These are phyloP conservation scores for Chlorella vulgaris DNA, from an alignment of 139 green algal genomes.

Conservation along the genomic window DNA sequence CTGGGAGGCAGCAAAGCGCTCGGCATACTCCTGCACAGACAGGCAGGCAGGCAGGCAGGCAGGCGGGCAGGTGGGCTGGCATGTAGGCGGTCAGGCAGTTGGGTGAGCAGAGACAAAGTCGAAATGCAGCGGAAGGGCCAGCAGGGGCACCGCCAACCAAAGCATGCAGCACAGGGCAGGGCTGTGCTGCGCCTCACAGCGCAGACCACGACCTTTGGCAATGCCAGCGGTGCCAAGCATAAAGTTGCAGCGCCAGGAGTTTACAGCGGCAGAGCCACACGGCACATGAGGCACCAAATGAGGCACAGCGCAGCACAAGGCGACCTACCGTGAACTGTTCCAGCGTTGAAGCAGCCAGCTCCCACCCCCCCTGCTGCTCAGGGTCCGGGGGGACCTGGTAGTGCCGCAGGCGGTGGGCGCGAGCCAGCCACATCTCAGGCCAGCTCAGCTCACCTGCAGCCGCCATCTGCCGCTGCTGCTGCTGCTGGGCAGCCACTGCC, in stretches of 20 bases:
- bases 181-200: too few species aligned
- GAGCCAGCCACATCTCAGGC: conserved; percentile 1
- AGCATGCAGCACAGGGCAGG: not conserved
- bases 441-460: too few species aligned
- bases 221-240: not conserved
- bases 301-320: not conserved
- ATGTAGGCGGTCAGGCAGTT: too few species aligned
- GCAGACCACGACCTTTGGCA: too few species aligned
- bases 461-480: too few species aligned
- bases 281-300: not conserved
- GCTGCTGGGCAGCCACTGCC: too few species aligned
- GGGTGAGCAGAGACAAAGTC: too few species aligned
- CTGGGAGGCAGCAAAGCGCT: not conserved
- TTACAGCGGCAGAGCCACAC: not conserved
- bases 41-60: too few species aligned
- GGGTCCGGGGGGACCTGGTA: conserved; percentile 18
- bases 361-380: conserved; percentile 7
- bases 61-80: too few species aligned
- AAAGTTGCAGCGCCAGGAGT: not conserved
- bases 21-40: not conserved
- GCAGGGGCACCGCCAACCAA: too few species aligned
- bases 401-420: not conserved
- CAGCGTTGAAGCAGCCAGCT: conserved; percentile 32
- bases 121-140: too few species aligned
- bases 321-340: conserved; percentile 29